Evolutionary conservation across 768 basidiomycete genomes (phyloP).

Genomic region (Kwoniella mangroviensis): DNA sequence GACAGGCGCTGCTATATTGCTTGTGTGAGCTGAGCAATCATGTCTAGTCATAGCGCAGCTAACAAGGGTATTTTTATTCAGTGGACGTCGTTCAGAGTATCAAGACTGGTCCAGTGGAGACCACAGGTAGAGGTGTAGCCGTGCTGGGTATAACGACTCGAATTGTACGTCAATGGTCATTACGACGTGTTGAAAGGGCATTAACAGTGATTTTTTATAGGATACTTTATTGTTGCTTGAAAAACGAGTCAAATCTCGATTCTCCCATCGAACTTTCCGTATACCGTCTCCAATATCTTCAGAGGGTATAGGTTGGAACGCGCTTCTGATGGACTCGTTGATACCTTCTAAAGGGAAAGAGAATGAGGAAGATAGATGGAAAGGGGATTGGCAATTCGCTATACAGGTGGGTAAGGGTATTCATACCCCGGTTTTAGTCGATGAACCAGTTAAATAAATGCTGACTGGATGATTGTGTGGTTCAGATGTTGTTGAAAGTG

Average conservation of each 20-base stretch:
- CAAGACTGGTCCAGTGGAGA: constrained; percentile 64
- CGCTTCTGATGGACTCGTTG: constrained; percentile 60
- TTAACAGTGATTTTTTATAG: constrained; percentile 29
- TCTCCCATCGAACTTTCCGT: constrained; percentile 87
- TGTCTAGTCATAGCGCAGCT: background rate
- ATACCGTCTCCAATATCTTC: constrained; percentile 68
- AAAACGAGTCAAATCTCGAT: constrained; percentile 95
- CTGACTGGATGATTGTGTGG: constrained; percentile 2
- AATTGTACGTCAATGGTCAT: constrained; percentile 58
- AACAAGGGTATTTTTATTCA: constrained; percentile 22
- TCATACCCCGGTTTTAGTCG: constrained; percentile 12
- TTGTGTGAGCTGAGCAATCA: constrained; percentile 60
- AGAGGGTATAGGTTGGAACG: constrained; percentile 63
- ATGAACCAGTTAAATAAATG: constrained; percentile 1
- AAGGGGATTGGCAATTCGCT: constrained; percentile 64
- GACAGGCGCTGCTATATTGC: constrained; percentile 92
- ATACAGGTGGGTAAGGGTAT: constrained; percentile 61
- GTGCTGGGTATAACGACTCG: constrained; percentile 86
- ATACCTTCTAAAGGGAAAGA: constrained; percentile 37
- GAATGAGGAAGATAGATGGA: constrained; percentile 63
- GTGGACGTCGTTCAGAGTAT: constrained; percentile 86
- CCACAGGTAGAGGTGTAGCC: constrained; percentile 66
- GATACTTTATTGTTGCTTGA: constrained; percentile 88
- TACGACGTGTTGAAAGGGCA: no score
- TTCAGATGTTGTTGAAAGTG: constrained; percentile 32